These are phyloP conservation scores for Boletus sp. DNA, from an alignment of 1,284 basidiomycete genomes.

Conservation along the genomic window DNA sequence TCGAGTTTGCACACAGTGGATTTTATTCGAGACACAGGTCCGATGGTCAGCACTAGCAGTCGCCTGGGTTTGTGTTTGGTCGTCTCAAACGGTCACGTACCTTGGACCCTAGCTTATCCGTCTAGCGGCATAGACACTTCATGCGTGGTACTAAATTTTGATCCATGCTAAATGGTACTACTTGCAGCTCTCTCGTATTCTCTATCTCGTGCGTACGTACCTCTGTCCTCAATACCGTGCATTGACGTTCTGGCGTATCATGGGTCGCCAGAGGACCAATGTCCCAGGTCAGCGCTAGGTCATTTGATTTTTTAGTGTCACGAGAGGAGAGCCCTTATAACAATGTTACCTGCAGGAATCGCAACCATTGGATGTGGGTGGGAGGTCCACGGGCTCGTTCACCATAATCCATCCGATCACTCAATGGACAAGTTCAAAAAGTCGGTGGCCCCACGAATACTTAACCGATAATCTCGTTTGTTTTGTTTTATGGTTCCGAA, in stretches of 20 bases:
- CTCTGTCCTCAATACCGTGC: not conserved
- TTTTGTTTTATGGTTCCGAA: conserved; percentile 19
- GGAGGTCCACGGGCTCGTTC: not conserved
- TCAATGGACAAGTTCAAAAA: not conserved
- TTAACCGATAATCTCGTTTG: not conserved
- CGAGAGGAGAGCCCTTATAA: not conserved
- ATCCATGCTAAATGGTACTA: too few relatives aligned
- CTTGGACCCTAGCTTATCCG: not conserved
- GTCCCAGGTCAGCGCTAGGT: not conserved
- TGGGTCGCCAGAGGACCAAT: too few relatives aligned
- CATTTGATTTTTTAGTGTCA: not conserved
- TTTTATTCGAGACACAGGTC: too few relatives aligned
- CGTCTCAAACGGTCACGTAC: not conserved
- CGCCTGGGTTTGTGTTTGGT: not conserved
- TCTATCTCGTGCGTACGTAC: too few relatives aligned
- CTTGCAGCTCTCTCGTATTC: too few relatives aligned
- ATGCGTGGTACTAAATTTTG: too few relatives aligned
- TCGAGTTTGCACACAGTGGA: too few relatives aligned
- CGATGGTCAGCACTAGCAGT: too few relatives aligned
- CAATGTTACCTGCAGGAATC: not conserved
- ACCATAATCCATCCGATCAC: not conserved
- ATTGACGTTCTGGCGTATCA: not conserved
- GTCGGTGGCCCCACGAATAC: conserved; percentile 2
- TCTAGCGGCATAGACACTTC: too few relatives aligned
- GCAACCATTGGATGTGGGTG: conserved; percentile 7